phyloP scores from a whole-genome alignment of 2,329 filamentous ascomycete species.

The Didymella glomerata region DNA sequence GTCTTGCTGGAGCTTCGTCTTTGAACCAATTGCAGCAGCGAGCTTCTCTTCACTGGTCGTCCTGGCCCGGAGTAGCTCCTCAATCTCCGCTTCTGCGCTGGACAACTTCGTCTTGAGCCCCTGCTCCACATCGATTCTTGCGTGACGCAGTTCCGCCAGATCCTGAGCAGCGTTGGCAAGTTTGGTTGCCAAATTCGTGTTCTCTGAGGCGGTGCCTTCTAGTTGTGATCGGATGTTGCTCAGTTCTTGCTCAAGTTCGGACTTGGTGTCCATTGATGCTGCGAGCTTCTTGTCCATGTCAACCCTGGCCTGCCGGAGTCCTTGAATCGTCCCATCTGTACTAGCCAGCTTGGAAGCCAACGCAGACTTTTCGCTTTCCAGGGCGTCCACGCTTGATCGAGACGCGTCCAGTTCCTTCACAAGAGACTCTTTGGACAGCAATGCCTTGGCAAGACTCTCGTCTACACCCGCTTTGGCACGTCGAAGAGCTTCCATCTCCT shows the following conservation, averaged over 20 bases:
- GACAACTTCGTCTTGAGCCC: constrained; percentile 22
- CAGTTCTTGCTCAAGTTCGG: constrained; percentile 6
- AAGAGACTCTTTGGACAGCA: constrained; percentile 1
- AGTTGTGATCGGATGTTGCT: constrained; percentile 3
- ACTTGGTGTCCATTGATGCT: constrained; percentile 1
- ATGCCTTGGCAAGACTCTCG: constrained; percentile 3
- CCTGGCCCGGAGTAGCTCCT: constrained; percentile 24
- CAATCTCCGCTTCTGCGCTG: constrained; percentile 28
- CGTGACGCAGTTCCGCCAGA: not conserved
- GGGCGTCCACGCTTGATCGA: constrained; percentile 19
- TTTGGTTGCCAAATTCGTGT: not conserved
- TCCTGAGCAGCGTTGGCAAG: constrained; percentile 1
- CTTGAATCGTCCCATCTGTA: constrained; percentile 29
- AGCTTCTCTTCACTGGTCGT: constrained; percentile 16
- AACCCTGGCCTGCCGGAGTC: constrained; percentile 24
- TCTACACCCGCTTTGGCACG: constrained; percentile 23
- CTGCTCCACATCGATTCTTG: constrained; percentile 2
- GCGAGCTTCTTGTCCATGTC: constrained; percentile 13
- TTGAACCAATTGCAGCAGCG: not conserved
- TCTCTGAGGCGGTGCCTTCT: not conserved
- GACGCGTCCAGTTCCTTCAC: constrained; percentile 18
- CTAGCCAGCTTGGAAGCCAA: constrained; percentile 30
- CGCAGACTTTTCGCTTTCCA: constrained; percentile 24
- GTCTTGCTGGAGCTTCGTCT: constrained; percentile 8
- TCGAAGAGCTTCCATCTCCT: constrained; percentile 28